Conservation (phyloP, 2,329 filamentous ascomycete species). For the Verticillium nonalfalfae region DNA sequence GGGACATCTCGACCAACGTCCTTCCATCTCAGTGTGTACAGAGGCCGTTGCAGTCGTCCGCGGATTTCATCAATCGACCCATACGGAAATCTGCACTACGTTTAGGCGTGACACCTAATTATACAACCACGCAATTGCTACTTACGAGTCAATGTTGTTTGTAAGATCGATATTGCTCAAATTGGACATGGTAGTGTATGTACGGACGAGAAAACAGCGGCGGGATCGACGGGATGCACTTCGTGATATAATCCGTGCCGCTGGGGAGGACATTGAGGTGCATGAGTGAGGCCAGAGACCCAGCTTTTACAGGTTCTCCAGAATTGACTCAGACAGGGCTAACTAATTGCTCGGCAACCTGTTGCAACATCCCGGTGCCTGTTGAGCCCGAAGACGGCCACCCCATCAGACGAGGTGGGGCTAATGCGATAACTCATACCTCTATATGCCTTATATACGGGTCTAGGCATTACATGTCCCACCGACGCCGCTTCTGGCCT, state of each 20-base stretch:
- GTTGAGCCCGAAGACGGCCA: no score
- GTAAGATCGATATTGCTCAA: slow-evolving; percentile 43
- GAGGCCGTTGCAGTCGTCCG: slow-evolving; percentile 45
- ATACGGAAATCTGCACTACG: slow-evolving; percentile 67
- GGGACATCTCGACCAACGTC: slow-evolving; percentile 54
- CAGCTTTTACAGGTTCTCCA: no score
- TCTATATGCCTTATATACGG: no score
- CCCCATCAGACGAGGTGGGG: no score
- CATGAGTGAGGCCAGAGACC: no score
- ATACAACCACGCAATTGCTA: slow-evolving; percentile 3
- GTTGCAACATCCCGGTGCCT: no score
- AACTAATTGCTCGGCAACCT: no score
- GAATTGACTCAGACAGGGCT: no score
- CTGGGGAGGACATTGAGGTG: not conserved
- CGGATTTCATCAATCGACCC: slow-evolving; percentile 53
- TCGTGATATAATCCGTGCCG: not conserved
- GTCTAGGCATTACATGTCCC: no score
- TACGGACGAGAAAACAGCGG: not conserved
- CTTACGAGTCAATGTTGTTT: slow-evolving; percentile 48
- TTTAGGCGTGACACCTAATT: not conserved
- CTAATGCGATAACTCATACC: no score
- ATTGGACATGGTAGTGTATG: not conserved
- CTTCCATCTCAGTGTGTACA: slow-evolving; percentile 63
- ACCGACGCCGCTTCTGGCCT: no score
- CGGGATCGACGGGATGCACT: no score